phyloP scores from a whole-genome alignment of 495 filamentous ascomycete genomes.

The Elasticomyces elasticus region DNA sequence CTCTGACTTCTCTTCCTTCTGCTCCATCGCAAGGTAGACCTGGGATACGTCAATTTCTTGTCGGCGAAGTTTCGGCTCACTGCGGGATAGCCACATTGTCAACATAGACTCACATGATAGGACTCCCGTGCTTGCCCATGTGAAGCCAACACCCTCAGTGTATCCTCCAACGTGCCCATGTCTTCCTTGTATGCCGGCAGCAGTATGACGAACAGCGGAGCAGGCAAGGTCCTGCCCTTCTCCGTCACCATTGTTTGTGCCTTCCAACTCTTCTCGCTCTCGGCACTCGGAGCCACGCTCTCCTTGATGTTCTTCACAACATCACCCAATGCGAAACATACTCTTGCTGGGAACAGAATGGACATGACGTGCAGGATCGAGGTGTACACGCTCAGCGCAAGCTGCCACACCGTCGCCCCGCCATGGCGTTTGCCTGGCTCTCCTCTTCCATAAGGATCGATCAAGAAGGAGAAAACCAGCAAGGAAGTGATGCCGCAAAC shows the following conservation, averaged over 20 bases:
- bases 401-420: slow-evolving; percentile 11
- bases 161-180: slow-evolving; percentile 52
- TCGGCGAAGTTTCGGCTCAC: too few species aligned
- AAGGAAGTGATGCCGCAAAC: background rate
- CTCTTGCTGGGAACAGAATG: slow-evolving; percentile 44
- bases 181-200: slow-evolving; percentile 64
- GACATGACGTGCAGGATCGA: slow-evolving; percentile 44
- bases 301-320: slow-evolving; percentile 37
- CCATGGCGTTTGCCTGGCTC: background rate
- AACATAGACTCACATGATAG: slow-evolving; percentile 50
- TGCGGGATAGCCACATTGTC: background rate
- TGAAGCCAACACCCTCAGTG: slow-evolving; percentile 53
- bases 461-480: slow-evolving; percentile 14
- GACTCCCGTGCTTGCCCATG: slow-evolving; percentile 51
- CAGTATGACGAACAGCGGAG: slow-evolving; percentile 40
- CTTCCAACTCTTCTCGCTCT: background rate
- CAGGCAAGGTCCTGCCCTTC: slow-evolving; percentile 33
- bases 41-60: slow-evolving; percentile 31
- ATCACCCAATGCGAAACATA: slow-evolving; percentile 43
- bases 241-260: slow-evolving; percentile 34
- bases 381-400: slow-evolving; percentile 34
- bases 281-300: slow-evolving; percentile 32
- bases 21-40: slow-evolving; percentile 65
- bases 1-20: slow-evolving; percentile 44
- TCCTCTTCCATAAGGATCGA: slow-evolving; percentile 4